Base-by-base conservation (phyloP, 352 stramenopile genomes). In the Phytophthora multivora region DNA sequence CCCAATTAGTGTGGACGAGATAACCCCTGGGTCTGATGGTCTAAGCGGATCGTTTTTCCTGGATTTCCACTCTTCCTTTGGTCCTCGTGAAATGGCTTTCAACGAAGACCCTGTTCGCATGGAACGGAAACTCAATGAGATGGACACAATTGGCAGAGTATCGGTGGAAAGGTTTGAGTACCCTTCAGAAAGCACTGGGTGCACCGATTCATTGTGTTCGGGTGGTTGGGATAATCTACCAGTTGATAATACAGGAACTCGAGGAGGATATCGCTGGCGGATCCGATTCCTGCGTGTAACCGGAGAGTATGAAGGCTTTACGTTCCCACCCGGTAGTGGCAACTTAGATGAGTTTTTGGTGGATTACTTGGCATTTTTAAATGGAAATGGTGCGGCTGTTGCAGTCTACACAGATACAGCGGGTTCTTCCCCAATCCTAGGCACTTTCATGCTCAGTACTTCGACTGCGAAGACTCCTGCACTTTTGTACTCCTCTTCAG, bases 71-170 rank as follows among this genome's bases (percentile, higher is more conserved):
- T 56, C 86, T 39, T 88, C 90, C 6, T 66, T 80, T 51, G 90
- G 89, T 4, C 67, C 82, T 9, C 79, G 89, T 18, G 51, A 81
- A 38, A 82, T 98, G 26, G 54, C 51, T 0, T 99, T 98, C 52
- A 78, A 98, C 59, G 96, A 98, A 69, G 78, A 72, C 13, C 73
- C 88, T 4, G 69, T 86, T 9, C 73, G 91, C 6, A 77, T 99
- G 40, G 66, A 90, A 65, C 79, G 77, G 7, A 98, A 98, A 59
- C 79, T 99, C 12, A 91, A 98, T 55, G 95, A 98, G 70, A 97
- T 99, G 80, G 94, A 90, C 58, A 98, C 91, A 6, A 91, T 98
- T 26, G 92, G 93, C 5, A 69, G 78, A 28, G 91, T 99, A 1
- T 85, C 88, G 15, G 93, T 99, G 4, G 85, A 85, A 50, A 88